These are phyloP conservation scores for Ustilago sp. DNA, from an alignment of 1,284 basidiomycete species.

Conservation along the genomic window DNA sequence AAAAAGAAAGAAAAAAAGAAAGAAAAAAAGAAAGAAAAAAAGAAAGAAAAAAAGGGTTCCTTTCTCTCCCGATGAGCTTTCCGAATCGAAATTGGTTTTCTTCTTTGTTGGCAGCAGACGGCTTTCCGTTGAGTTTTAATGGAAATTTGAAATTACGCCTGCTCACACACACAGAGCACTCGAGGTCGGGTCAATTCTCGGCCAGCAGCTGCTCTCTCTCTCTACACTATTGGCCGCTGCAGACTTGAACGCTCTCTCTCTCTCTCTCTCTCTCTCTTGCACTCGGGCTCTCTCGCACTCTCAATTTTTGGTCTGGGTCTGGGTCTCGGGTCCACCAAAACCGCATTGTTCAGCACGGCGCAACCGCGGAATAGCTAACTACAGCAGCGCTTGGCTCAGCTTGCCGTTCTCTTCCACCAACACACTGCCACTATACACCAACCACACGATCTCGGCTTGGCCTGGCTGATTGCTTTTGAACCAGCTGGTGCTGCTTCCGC, in stretches of 20 bases:
- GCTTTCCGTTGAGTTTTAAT: background rate
- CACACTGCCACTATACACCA: constrained; percentile 18
- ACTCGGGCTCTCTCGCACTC: background rate
- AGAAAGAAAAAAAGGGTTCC: no score
- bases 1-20: background rate
- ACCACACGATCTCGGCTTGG: background rate
- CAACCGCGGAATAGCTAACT: constrained; percentile 2
- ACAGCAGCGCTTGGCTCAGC: background rate
- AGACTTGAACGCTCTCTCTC: background rate
- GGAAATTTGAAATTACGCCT: constrained; percentile 6
- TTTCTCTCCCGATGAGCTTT: background rate
- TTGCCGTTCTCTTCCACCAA: background rate
- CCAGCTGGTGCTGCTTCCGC: constrained; percentile 1
- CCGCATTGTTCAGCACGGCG: background rate
- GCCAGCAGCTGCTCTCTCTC: background rate
- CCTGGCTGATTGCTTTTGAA: background rate
- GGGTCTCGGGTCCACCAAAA: no score
- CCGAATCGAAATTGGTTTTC: constrained; percentile 6
- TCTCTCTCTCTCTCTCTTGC: background rate
- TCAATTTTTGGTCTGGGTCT: background rate
- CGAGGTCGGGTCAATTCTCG: constrained; percentile 4
- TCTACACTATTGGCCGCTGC: background rate
- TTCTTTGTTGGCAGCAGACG: constrained; percentile 1
- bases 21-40: no score
- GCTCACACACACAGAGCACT: constrained; percentile 1